phyloP scores from a whole-genome alignment of 1,284 basidiomycete species.

The Ustilago xerochloae region DNA sequence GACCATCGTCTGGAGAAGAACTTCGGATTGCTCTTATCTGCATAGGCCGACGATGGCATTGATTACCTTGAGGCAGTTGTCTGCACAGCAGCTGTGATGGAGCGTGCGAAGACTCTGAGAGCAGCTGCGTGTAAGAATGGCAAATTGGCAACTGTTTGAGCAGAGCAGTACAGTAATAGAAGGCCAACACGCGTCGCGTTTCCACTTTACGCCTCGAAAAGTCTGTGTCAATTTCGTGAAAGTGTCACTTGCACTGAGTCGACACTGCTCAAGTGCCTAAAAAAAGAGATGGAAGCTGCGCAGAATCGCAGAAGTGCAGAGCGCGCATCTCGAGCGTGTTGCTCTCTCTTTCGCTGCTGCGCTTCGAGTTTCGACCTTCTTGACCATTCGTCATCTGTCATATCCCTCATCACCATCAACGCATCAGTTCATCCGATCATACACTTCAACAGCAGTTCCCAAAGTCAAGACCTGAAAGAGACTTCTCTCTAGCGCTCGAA shows the following conservation, averaged over 20 bases:
- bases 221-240: background rate
- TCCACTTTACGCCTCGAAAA: conserved; percentile 11
- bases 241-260: conserved; percentile 3
- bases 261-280: background rate
- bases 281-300: background rate
- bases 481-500: background rate
- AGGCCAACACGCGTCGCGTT: conserved; percentile 25
- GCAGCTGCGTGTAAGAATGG: no score
- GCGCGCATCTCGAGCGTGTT: conserved; percentile 9
- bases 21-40: no score
- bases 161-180: background rate
- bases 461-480: no score
- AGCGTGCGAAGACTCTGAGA: no score
- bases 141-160: no score
- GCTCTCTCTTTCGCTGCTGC: conserved; percentile 9
- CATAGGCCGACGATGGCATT: no score
- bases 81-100: no score
- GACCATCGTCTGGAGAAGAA: no score
- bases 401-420: conserved; percentile 1
- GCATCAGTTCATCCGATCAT: background rate
- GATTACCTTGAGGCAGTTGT: no score
- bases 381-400: background rate
- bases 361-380: conserved; percentile 9
- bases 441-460: background rate
- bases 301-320: background rate